Conservation (phyloP, 345 rosid species). For the Ceriops zippeliana region DNA sequence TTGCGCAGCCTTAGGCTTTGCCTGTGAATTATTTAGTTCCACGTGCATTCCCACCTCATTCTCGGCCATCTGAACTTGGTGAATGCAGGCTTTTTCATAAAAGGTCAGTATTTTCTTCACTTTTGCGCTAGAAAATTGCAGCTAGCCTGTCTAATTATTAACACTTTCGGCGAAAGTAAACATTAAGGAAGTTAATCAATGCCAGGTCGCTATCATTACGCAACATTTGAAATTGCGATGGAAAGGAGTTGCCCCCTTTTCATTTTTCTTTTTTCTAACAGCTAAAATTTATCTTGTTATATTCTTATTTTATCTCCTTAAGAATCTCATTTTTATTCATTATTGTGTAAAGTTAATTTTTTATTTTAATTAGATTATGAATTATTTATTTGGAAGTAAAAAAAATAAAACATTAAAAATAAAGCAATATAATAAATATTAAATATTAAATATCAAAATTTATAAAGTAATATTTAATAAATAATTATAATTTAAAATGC, state of each 20-base stretch:
- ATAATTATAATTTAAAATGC: no score
- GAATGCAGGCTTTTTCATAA: conserved; percentile 8
- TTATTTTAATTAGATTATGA: no score
- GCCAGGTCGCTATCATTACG: conserved; percentile 17
- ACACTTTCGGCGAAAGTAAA: conserved; percentile 36
- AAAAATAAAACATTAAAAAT: no score
- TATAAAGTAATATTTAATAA: no score
- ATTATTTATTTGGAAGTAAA: no score
- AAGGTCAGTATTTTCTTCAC: not conserved
- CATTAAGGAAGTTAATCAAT: conserved; percentile 10
- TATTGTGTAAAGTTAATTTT: no score
- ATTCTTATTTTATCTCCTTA: no score
- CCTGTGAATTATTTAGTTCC: conserved; percentile 5
- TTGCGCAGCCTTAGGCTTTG: not conserved
- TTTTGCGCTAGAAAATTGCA: not conserved
- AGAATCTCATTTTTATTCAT: no score
- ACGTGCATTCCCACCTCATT: conserved; percentile 19
- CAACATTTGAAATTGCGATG: not conserved
- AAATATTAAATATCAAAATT: no score
- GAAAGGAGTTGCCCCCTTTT: conserved; percentile 8
- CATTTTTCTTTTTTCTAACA: not conserved
- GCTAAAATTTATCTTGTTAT: no score
- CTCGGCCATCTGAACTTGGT: conserved; percentile 1
- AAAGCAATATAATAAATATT: no score
- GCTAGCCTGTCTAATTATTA: conserved; percentile 9